These are phyloP conservation scores for Pseudisothecium myosuroides DNA, from an alignment of 225 moss, liverwort and hornwort genomes.

Conservation along the genomic window DNA sequence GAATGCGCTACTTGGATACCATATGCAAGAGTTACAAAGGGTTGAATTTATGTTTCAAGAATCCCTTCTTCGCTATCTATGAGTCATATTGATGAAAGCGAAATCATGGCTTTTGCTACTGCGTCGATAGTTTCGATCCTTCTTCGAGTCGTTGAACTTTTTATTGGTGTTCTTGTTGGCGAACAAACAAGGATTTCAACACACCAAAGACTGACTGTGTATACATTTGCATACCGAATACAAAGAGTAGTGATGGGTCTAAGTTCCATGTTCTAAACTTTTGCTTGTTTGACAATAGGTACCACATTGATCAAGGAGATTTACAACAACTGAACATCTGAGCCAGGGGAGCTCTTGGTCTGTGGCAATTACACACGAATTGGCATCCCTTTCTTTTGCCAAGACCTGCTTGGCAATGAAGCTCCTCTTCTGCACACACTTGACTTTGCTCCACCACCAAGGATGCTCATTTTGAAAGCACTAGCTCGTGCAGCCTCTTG, in stretches of 20 bases:
- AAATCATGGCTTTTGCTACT: not conserved
- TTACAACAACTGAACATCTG: not conserved
- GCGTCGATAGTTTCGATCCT: not conserved
- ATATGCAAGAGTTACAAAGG: not conserved
- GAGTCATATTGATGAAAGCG: not conserved
- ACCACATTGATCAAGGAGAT: not conserved
- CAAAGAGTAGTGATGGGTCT: too few species aligned
- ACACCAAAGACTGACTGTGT: not conserved
- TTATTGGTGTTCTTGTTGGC: too few species aligned
- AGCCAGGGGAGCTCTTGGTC: not conserved
- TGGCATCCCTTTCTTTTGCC: not conserved
- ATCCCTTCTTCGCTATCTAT: not conserved
- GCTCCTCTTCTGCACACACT: not conserved
- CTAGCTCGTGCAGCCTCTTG: not conserved
- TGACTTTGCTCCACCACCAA: not conserved
- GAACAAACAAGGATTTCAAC: not conserved
- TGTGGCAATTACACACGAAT: not conserved
- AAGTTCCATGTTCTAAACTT: not conserved
- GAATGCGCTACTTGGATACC: too few species aligned
- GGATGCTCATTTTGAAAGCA: not conserved
- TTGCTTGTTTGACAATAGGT: not conserved
- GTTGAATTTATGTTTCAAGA: not conserved
- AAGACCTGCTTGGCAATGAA: not conserved
- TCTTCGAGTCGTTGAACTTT: not conserved
- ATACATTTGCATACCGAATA: not conserved